Evolutionary conservation across 805 yeast species (phyloP).

Genomic region (Brettanomyces bruxellensis): DNA sequence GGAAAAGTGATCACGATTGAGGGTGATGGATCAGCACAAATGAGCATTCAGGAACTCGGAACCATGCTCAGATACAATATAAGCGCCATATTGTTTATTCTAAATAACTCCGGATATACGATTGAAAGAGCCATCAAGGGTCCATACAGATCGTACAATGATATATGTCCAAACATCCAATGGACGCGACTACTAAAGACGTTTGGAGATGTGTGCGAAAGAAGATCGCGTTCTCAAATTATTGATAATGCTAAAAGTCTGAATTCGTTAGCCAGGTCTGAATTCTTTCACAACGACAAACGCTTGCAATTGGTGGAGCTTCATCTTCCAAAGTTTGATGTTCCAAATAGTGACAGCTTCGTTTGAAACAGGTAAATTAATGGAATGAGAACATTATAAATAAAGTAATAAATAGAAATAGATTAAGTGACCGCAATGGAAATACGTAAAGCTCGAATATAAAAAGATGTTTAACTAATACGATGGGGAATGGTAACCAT

Average conservation of each 20-base stretch:
- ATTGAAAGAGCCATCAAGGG: conserved; percentile 43
- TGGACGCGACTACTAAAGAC: conserved; percentile 62
- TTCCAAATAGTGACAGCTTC: conserved; percentile 30
- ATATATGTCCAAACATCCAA: conserved; percentile 40
- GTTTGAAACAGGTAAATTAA: neutral
- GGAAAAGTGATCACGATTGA: conserved; percentile 35
- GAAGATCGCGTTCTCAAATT: conserved; percentile 22
- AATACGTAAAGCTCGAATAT: no score
- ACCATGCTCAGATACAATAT: conserved; percentile 31
- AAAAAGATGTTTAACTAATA: no score
- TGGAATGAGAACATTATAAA: no score
- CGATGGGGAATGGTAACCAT: no score
- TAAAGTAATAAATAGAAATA: no score
- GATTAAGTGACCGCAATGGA: no score
- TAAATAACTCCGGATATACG: conserved; percentile 45
- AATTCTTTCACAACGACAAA: conserved; percentile 24
- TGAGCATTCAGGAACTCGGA: conserved; percentile 42
- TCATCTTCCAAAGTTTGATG: conserved; percentile 48
- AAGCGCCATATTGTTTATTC: conserved; percentile 33
- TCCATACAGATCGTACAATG: conserved; percentile 41
- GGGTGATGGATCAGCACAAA: conserved; percentile 52
- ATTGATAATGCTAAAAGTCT: conserved; percentile 32
- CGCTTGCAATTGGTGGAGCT: conserved; percentile 50
- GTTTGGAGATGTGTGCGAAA: conserved; percentile 48
- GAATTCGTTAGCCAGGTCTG: conserved; percentile 23